A percentile compares a stretch with the other conserved stretches of the same genome.
These are phyloP conservation scores for Alternaria ethzedia DNA, from an alignment of 2,329 filamentous ascomycete genomes.

Conservation along the genomic window DNA sequence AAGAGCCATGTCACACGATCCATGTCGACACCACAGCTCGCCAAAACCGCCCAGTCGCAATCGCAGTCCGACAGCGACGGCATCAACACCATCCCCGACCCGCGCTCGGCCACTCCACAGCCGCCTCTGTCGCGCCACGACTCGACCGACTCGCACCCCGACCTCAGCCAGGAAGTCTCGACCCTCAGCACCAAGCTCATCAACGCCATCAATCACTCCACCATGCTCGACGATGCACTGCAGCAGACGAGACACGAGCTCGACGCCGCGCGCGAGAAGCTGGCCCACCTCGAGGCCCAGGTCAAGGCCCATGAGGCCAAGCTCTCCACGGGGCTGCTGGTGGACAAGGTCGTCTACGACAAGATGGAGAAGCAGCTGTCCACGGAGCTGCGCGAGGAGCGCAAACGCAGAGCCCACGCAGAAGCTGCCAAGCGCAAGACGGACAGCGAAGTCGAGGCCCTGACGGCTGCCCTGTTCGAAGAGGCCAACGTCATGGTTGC, in stretches of 20 bases:
- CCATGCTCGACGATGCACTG: slow-evolving; percentile 85
- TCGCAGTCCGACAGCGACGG: slow-evolving; percentile 59
- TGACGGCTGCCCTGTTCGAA: slow-evolving; percentile 94
- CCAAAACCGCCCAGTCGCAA: slow-evolving; percentile 41
- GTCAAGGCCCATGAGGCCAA: slow-evolving; percentile 73
- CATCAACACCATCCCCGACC: slow-evolving; percentile 71
- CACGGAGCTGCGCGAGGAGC: slow-evolving; percentile 52
- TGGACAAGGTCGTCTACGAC: slow-evolving; percentile 77
- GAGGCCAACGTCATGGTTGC: slow-evolving; percentile 99
- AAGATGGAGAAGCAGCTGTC: slow-evolving; percentile 51
- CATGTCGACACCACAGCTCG: slow-evolving; percentile 46
- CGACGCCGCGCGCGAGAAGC: slow-evolving; percentile 71
- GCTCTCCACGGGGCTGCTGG: slow-evolving; percentile 75
- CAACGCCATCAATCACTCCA: slow-evolving; percentile 96
- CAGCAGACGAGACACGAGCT: slow-evolving; percentile 83
- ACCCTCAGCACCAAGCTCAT: slow-evolving; percentile 94
- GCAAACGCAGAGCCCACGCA: slow-evolving; percentile 49
- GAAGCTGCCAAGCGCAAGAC: slow-evolving; percentile 80
- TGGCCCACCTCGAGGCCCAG: slow-evolving; percentile 72
- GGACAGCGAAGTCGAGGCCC: slow-evolving; percentile 86
- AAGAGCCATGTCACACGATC: slow-evolving; percentile 49
- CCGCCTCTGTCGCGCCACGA: slow-evolving; percentile 43
- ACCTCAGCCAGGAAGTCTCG: slow-evolving; percentile 78
- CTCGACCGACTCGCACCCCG: slow-evolving; percentile 62
- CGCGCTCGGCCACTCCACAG: slow-evolving; percentile 51